Base-by-base conservation (phyloP, 164 flowering plant species). In the Piper betle region DNA sequence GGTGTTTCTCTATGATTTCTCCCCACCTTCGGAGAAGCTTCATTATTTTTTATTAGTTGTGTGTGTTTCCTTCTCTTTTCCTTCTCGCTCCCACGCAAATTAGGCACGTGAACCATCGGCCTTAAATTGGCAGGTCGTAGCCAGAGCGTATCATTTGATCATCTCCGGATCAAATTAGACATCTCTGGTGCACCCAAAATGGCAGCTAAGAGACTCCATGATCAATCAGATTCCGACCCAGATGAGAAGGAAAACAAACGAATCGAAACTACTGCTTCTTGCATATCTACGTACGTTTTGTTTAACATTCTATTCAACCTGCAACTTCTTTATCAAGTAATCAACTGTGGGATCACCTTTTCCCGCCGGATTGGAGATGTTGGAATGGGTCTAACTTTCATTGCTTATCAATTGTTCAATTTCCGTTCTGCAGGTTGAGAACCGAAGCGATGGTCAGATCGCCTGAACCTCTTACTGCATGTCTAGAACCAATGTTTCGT, bases 401-500 rank as follows among this genome's bases (percentile, higher is more conserved):
- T n/a, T 53, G 25, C 56, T 53, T 2, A 2, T 12, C 50, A 15
- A 8, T 10, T 18, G 37, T 37, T 39, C 39, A 37, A 2, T 50
- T 57, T 19, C 46, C 11, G 6, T n/a, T 57, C 37, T 20, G 19
- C 82, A 86, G 93, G 61, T 77, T 82, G 19, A 74, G 79, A 61
- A 83, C 79, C 64, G 87, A 58, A 7, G 66, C 76, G 15, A 78
- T 60, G 78, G 25, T 81, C 6, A 43, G 8, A 3, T 43, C 8
- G 12, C 40, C 65, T 75, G 55, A 69, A 71, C 59, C 61, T 85
- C 39, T 69, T 3, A 15, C 73, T 58, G 58, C 77, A 7, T 67
- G 75, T 56, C 69, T 86, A 65, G 93, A 86, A 62, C 93, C 93
- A 5, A n/a, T 79, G 78, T 73, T 86, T 42, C 66, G 93, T 60